Conservation (phyloP, 352 stramenopile species). For the Globisporangium cylindrosporum region DNA sequence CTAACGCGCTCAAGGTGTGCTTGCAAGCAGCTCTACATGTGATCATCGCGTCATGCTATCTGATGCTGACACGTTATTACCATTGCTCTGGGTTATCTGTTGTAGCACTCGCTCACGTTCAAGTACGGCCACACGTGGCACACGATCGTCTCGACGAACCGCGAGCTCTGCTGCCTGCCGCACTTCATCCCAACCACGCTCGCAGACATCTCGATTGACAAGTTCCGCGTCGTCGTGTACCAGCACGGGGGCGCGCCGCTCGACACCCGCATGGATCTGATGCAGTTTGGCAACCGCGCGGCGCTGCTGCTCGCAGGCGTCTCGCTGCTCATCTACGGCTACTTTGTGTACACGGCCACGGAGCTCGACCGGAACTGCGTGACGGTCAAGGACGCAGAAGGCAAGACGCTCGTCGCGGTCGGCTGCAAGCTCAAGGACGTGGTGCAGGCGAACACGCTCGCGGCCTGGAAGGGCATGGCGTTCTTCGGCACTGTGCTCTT, state of each 20-base stretch:
- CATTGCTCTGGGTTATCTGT: not conserved
- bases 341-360: slow-evolving; percentile 51
- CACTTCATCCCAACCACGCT: slow-evolving; percentile 42
- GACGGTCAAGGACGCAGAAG: slow-evolving; percentile 19
- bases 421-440: slow-evolving; percentile 47
- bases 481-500: slow-evolving; percentile 54
- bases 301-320: slow-evolving; percentile 58
- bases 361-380: slow-evolving; percentile 39
- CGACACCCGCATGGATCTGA: slow-evolving; percentile 56
- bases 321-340: slow-evolving; percentile 55
- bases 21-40: not conserved
- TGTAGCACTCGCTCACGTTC: slow-evolving; percentile 56
- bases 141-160: slow-evolving; percentile 44
- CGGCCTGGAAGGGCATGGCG: slow-evolving; percentile 50
- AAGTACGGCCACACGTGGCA: slow-evolving; percentile 74
- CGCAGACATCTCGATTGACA: slow-evolving; percentile 49
- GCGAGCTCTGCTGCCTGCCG: slow-evolving; percentile 57
- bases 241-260: slow-evolving; percentile 48
- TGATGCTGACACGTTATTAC: too few species aligned
- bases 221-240: slow-evolving; percentile 67
- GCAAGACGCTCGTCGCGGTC: slow-evolving; percentile 23
- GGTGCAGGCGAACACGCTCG: slow-evolving; percentile 32
- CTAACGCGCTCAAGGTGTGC: slow-evolving; percentile 56
- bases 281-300: slow-evolving; percentile 55
- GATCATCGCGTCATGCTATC: not conserved